Percentiles rank a stretch among this genome's conserved stretches.
Evolutionary conservation across 2,329 filamentous ascomycete species (phyloP).

Genomic region (Ceratocystiopsis sp.): DNA sequence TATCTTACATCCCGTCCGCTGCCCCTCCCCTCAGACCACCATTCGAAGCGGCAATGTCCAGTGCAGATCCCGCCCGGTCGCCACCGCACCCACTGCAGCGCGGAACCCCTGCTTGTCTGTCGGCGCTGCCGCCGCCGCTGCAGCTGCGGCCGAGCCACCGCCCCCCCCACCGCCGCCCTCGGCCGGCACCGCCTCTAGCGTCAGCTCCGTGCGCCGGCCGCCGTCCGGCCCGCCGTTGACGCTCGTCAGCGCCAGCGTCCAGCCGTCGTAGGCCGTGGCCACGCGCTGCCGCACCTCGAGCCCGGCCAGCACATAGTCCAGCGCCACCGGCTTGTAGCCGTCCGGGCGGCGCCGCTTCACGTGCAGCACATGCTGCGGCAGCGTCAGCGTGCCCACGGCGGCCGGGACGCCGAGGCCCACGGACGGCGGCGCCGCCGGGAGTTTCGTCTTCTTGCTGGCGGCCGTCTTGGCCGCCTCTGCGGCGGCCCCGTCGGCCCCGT

Average conservation of each 20-base stretch:
- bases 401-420: constrained; percentile 19
- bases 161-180: no score
- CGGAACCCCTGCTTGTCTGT: constrained; percentile 3
- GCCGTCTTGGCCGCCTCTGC: no score
- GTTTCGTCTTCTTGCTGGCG: no score
- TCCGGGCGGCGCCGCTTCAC: no score
- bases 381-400: constrained; percentile 5
- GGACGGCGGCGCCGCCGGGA: no score
- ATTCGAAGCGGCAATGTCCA: no score
- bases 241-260: constrained; percentile 32
- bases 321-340: constrained; percentile 2
- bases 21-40: no score
- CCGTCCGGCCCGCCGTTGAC: constrained; percentile 34
- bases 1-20: no score
- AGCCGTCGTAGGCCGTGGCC: constrained; percentile 23
- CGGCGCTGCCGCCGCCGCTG: not conserved
- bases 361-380: no score
- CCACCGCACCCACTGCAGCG: no score
- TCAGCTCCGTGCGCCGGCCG: constrained; percentile 33
- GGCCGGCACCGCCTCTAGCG: constrained; percentile 20
- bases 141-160: no score
- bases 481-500: constrained; percentile 16
- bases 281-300: constrained; percentile 33
- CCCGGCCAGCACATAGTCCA: constrained; percentile 29
- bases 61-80: no score